Conservation (phyloP, 306 rosid species). For the Trichosanthes cucumerina region DNA sequence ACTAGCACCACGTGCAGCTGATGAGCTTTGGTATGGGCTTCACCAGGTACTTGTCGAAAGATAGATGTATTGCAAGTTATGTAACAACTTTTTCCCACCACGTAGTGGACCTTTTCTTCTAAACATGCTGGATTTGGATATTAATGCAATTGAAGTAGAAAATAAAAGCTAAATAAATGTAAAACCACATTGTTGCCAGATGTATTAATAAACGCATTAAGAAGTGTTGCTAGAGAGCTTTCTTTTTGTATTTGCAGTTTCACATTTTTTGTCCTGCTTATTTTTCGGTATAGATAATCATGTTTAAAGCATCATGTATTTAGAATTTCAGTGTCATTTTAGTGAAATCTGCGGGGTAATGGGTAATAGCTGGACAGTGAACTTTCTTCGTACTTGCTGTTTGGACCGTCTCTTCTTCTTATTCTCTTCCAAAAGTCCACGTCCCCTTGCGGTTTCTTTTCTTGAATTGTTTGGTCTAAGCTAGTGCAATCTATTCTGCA, state of each 20-base stretch:
- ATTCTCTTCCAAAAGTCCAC: not conserved
- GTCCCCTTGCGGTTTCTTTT: not conserved
- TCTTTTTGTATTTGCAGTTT: not conserved
- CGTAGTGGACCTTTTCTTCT: not conserved
- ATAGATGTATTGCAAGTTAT: slow-evolving; percentile 4
- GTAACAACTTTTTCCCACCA: not conserved
- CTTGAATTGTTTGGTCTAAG: slow-evolving; percentile 3
- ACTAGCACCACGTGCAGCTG: slow-evolving; percentile 98
- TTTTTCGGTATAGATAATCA: not conserved
- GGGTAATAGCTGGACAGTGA: not conserved
- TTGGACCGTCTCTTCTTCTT: not conserved
- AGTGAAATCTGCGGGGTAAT: not conserved
- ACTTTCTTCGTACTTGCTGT: not conserved
- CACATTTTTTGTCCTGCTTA: not conserved
- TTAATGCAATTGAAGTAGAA: not conserved
- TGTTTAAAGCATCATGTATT: not conserved
- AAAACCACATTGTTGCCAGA: not conserved
- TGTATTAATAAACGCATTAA: not conserved
- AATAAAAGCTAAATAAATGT: not conserved
- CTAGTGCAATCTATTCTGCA: not conserved
- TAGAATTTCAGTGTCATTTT: not conserved
- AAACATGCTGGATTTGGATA: not conserved
- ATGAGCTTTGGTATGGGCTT: slow-evolving; percentile 79
- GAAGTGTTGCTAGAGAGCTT: not conserved
- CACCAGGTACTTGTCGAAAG: slow-evolving; percentile 39